Percentiles rank a stretch among this genome's conserved stretches.
Conservation (phyloP, 2,329 filamentous ascomycete genomes). For the Claviceps spartinae region DNA sequence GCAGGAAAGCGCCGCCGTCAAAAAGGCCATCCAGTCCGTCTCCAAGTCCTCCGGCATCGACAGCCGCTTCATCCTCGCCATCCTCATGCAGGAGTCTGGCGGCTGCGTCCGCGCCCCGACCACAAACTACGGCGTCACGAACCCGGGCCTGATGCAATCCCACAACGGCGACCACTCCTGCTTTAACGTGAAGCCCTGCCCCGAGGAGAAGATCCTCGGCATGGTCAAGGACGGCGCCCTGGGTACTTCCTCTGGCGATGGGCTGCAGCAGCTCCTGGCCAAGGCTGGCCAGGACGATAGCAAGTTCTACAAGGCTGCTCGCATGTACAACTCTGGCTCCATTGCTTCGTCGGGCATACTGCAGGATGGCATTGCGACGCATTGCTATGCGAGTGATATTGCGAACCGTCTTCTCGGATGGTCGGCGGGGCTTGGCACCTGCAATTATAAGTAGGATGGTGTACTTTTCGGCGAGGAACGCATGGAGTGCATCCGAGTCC, state of each 20-base stretch:
- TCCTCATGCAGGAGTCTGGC: slow-evolving; percentile 30
- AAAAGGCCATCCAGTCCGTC: slow-evolving; percentile 19
- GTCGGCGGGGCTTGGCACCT: not conserved
- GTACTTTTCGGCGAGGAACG: not conserved
- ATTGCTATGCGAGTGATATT: slow-evolving; percentile 37
- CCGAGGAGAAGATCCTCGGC: slow-evolving; percentile 12
- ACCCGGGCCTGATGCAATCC: slow-evolving; percentile 29
- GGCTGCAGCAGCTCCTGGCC: slow-evolving; percentile 22
- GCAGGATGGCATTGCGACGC: slow-evolving; percentile 27
- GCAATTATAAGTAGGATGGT: not conserved
- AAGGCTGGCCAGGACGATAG: slow-evolving; percentile 8
- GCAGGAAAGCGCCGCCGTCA: slow-evolving; percentile 15
- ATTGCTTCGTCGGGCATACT: slow-evolving; percentile 23
- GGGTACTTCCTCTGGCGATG: slow-evolving; percentile 28
- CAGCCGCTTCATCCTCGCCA: slow-evolving; percentile 27
- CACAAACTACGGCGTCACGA: slow-evolving; percentile 26
- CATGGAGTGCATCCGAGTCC: not conserved
- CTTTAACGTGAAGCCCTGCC: slow-evolving; percentile 15
- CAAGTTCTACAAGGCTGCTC: slow-evolving; percentile 29
- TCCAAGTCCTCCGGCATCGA: slow-evolving; percentile 19
- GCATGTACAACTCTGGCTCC: slow-evolving; percentile 37
- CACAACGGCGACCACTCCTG: slow-evolving; percentile 24
- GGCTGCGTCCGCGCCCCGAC: slow-evolving; percentile 28
- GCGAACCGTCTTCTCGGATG: slow-evolving; percentile 15
- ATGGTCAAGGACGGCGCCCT: slow-evolving; percentile 27